phyloP scores from a whole-genome alignment of 371 early-diverging fungal genomes.

The Mucor indicus region DNA sequence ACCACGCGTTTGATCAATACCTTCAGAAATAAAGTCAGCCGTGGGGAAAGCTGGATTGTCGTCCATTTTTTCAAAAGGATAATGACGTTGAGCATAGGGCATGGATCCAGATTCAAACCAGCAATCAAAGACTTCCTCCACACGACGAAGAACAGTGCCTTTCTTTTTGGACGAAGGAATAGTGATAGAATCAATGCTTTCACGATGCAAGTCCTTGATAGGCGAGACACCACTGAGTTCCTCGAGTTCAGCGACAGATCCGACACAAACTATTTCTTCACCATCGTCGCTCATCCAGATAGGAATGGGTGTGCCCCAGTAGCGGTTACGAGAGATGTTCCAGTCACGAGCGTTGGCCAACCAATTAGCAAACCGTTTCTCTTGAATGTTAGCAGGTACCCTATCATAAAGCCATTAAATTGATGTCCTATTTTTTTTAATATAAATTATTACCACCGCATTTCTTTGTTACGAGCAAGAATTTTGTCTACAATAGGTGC shows the following conservation, averaged over 20 bases:
- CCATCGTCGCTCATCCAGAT: constrained; percentile 97
- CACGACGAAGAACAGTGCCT: constrained; percentile 87
- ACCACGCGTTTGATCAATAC: constrained; percentile 99
- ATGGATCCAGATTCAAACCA: constrained; percentile 98
- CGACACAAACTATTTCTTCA: constrained; percentile 93
- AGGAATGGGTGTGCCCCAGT: constrained; percentile 99
- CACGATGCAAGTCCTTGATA: constrained; percentile 97
- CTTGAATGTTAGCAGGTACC: constrained; percentile 96
- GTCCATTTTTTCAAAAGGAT: constrained; percentile 96
- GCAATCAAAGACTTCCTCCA: constrained; percentile 99
- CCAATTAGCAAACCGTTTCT: constrained; percentile 99
- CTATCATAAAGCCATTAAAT: constrained; percentile 5
- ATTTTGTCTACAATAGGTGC: constrained; percentile 83
- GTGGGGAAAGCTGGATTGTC: constrained; percentile 91
- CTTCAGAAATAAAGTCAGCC: constrained; percentile 99
- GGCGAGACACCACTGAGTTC: constrained; percentile 82
- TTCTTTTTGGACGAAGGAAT: constrained; percentile 93
- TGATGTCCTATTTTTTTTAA: background rate
- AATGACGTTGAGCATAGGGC: constrained; percentile 99
- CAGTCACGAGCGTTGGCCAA: constrained; percentile 98
- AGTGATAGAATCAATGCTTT: constrained; percentile 96
- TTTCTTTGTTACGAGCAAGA: constrained; percentile 86
- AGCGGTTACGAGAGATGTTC: constrained; percentile 99
- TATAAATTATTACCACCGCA: constrained; percentile 29
- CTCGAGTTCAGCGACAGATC: constrained; percentile 94